Conservation (phyloP, 768 basidiomycete genomes). For the Collybia nuda region DNA sequence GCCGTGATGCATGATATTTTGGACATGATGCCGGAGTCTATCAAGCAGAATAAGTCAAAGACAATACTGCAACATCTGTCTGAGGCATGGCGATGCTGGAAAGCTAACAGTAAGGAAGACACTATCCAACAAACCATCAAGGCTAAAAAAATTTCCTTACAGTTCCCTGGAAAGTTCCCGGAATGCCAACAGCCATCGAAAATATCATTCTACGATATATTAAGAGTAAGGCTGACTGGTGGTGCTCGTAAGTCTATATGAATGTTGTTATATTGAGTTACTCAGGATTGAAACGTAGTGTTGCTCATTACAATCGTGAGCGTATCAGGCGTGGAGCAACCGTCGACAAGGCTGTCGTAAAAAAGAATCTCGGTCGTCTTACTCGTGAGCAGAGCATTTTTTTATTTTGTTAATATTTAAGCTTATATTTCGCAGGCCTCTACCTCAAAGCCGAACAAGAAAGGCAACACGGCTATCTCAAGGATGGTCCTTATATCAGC, state of each 20-base stretch:
- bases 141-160: conserved; percentile 6
- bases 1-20: conserved; percentile 99
- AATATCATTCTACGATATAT: conserved; percentile 99
- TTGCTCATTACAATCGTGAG: conserved; percentile 97
- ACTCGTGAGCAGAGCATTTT: conserved; percentile 80
- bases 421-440: conserved; percentile 47
- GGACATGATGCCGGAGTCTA: conserved; percentile 99
- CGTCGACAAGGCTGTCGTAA: conserved; percentile 97
- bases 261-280: background rate
- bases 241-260: conserved; percentile 70
- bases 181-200: conserved; percentile 99
- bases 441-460: conserved; percentile 99
- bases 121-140: background rate
- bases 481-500: conserved; percentile 98
- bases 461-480: conserved; percentile 96
- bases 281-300: conserved; percentile 40
- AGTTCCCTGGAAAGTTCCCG: conserved; percentile 99
- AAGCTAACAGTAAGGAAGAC: conserved; percentile 72
- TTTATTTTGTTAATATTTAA: no score
- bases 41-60: conserved; percentile 99
- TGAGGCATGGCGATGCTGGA: conserved; percentile 98
- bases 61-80: conserved; percentile 97
- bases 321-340: conserved; percentile 96
- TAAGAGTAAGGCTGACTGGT: conserved; percentile 99
- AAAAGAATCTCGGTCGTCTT: conserved; percentile 97